phyloP scores from a whole-genome alignment of 2,329 filamentous ascomycete species.

The Fusarium odoratissimum region DNA sequence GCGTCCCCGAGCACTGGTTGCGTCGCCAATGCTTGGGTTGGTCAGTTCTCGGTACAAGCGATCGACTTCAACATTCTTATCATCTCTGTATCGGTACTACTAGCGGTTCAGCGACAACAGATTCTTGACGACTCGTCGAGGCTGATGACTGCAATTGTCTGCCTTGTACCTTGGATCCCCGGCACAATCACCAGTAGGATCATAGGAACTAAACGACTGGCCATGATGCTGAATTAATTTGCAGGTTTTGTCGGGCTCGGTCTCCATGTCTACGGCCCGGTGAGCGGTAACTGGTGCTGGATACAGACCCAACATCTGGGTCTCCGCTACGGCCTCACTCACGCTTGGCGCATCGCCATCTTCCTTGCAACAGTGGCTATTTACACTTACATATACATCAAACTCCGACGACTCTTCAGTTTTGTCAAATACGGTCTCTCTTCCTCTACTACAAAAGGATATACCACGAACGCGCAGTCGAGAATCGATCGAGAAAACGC shows the following conservation, averaged over 20 bases:
- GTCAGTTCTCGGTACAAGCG: background rate
- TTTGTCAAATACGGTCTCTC: background rate
- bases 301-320: background rate
- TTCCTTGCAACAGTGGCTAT: background rate
- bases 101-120: background rate
- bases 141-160: background rate
- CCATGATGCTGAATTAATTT: accelerated
- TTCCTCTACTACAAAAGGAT: background rate
- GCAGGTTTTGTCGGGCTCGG: background rate
- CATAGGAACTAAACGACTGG: accelerated
- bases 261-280: background rate
- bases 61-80: background rate
- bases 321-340: background rate
- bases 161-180: background rate
- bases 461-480: background rate
- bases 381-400: background rate
- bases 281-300: constrained; percentile 5
- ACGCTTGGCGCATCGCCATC: background rate
- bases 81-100: background rate
- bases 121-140: background rate
- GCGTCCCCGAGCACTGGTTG: background rate
- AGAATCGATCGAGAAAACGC: background rate
- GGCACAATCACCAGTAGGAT: background rate
- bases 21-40: constrained; percentile 1
- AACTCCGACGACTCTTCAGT: background rate